phyloP scores from a whole-genome alignment of 176 grass and related monocot genomes.

The Poa annua region DNA sequence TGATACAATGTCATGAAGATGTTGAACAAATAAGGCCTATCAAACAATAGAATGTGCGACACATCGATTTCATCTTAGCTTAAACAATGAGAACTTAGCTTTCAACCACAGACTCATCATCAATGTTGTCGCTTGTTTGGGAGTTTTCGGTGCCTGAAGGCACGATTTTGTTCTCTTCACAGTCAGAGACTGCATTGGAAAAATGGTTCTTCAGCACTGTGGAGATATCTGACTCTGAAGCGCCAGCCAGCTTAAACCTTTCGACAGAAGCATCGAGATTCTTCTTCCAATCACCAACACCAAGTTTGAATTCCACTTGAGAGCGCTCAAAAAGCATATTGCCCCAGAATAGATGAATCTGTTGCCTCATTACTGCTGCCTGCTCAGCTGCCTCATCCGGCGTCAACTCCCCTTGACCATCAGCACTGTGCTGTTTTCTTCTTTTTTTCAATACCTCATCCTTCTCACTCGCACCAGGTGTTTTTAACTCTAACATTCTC shows the following conservation, averaged over 20 bases:
- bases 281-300: constrained; percentile 74
- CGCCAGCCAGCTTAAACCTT: constrained; percentile 89
- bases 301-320: constrained; percentile 94
- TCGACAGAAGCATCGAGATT: constrained; percentile 88
- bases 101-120: constrained; percentile 71
- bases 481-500: constrained; percentile 76
- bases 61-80: constrained; percentile 35
- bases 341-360: constrained; percentile 98
- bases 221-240: constrained; percentile 93
- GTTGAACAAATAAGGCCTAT: constrained; percentile 33
- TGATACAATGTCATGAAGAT: constrained; percentile 25
- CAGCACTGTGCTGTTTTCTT: constrained; percentile 59
- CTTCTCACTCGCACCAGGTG: constrained; percentile 58
- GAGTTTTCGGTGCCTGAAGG: constrained; percentile 41
- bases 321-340: constrained; percentile 99
- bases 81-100: constrained; percentile 50
- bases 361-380: constrained; percentile 86
- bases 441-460: constrained; percentile 73
- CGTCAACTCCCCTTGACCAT: constrained; percentile 69
- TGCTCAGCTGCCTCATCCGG: constrained; percentile 85
- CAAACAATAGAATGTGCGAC: constrained; percentile 36
- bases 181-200: constrained; percentile 65
- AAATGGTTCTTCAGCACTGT: constrained; percentile 86
- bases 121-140: constrained; percentile 49
- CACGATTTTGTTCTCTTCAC: constrained; percentile 60